phyloP scores from a whole-genome alignment of 352 stramenopile genomes.

The Salisapilia sapeloensis region DNA sequence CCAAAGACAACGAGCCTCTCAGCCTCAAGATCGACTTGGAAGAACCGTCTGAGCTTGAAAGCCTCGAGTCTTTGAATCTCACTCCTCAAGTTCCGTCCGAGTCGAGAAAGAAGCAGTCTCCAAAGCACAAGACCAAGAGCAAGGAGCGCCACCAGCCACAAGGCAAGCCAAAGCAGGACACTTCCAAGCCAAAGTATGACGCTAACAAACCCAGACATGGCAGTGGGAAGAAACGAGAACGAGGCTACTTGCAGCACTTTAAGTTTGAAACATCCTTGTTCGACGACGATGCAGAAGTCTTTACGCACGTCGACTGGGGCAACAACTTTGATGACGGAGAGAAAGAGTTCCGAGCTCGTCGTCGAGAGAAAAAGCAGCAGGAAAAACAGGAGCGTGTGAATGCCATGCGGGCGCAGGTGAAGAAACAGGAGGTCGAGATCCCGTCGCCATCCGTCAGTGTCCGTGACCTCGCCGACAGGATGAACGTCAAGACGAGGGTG shows the following conservation, averaged over 20 bases:
- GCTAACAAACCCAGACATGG: constrained; percentile 28
- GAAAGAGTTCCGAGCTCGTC: constrained; percentile 35
- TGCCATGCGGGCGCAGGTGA: constrained; percentile 5
- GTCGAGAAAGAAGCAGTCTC: constrained; percentile 6
- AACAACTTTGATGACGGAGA: constrained; percentile 10
- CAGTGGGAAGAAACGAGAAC: constrained; percentile 55
- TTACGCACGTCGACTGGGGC: constrained; percentile 65
- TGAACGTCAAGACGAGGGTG: constrained; percentile 56
- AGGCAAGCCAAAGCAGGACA: constrained; percentile 10
- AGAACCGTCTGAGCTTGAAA: too few species aligned
- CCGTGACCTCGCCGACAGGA: constrained; percentile 63
- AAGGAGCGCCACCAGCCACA: too few species aligned
- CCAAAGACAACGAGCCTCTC: constrained; percentile 5
- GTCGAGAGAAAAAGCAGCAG: constrained; percentile 34
- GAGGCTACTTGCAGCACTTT: constrained; percentile 60
- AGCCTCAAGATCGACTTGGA: too few species aligned
- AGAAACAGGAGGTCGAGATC: constrained; percentile 65
- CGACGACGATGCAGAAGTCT: constrained; percentile 38
- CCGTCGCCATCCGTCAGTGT: constrained; percentile 38
- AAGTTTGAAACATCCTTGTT: constrained; percentile 81
- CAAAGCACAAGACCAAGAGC: constrained; percentile 23
- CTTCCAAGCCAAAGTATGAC: constrained; percentile 2
- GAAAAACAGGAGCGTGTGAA: constrained; percentile 23
- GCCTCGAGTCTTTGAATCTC: too few species aligned
- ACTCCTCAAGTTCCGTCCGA: too few species aligned